phyloP scores from a whole-genome alignment of 2,329 filamentous ascomycete genomes.

The Didymella lethalis region DNA sequence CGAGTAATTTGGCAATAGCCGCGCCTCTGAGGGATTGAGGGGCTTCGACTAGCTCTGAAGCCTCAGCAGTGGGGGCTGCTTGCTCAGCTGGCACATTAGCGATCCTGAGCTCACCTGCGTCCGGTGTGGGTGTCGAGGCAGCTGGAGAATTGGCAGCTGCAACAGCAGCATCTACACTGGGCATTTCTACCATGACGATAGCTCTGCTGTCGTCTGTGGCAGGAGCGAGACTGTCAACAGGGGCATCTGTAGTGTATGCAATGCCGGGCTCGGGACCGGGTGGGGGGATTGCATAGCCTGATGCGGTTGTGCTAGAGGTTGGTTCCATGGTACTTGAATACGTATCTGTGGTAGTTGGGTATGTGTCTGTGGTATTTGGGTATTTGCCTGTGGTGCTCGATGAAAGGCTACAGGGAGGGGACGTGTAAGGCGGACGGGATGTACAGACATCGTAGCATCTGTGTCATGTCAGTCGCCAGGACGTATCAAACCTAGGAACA shows the following conservation, averaged over 20 bases:
- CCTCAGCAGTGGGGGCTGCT: background rate
- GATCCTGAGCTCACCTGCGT: background rate
- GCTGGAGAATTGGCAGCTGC: background rate
- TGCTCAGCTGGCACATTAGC: background rate
- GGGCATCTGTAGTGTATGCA: conserved; percentile 8
- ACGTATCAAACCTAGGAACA: background rate
- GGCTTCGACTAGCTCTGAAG: background rate
- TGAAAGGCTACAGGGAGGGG: conserved; percentile 19
- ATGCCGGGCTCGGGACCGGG: background rate
- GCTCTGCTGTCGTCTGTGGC: conserved; percentile 8
- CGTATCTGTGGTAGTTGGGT: background rate
- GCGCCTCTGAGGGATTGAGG: conserved; percentile 2
- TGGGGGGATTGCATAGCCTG: background rate
- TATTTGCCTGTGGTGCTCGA: background rate
- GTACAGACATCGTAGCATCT: conserved; percentile 29
- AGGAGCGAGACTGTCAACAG: conserved; percentile 3
- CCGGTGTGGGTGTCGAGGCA: background rate
- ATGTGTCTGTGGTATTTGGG: background rate
- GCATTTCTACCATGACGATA: conserved; percentile 18
- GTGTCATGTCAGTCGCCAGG: background rate
- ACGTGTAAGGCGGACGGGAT: conserved; percentile 4
- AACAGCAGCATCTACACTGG: background rate
- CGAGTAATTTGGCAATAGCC: conserved; percentile 11
- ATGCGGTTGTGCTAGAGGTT: background rate
- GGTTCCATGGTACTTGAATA: background rate